These are phyloP conservation scores for Microcyclosporella mali DNA, from an alignment of 2,329 filamentous ascomycete genomes.

Conservation along the genomic window DNA sequence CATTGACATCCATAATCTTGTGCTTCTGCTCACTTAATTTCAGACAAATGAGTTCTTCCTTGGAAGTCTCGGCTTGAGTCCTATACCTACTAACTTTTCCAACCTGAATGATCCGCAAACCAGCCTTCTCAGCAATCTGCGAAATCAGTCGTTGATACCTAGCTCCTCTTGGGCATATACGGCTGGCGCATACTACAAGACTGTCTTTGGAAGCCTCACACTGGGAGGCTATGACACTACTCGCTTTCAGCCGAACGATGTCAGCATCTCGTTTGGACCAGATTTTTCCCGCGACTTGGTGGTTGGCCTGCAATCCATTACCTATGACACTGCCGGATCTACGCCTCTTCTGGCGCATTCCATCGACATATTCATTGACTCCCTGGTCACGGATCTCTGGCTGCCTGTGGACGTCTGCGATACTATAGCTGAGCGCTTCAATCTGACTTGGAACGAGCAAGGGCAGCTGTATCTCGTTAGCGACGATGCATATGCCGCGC, in stretches of 20 bases:
- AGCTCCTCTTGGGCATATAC: conserved; percentile 22
- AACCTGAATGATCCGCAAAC: conserved; percentile 13
- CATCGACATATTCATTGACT: conserved; percentile 33
- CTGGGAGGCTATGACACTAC: conserved; percentile 40
- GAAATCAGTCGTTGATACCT: conserved; percentile 4
- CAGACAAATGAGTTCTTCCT: conserved; percentile 28
- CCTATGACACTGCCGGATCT: conserved; percentile 21
- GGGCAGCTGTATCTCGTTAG: conserved; percentile 38
- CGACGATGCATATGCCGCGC: conserved; percentile 32
- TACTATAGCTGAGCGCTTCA: conserved; percentile 36
- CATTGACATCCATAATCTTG: no score
- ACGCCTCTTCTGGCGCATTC: conserved; percentile 13
- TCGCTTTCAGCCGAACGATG: conserved; percentile 29
- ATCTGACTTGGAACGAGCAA: conserved; percentile 33
- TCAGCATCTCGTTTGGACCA: conserved; percentile 22
- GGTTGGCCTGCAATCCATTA: conserved; percentile 21
- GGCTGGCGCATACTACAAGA: conserved; percentile 25
- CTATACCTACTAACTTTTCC: conserved; percentile 19
- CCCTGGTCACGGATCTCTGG: conserved; percentile 38
- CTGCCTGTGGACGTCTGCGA: conserved; percentile 36
- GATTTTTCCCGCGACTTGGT: conserved; percentile 23
- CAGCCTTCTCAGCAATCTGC: conserved; percentile 17
- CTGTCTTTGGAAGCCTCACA: conserved; percentile 29
- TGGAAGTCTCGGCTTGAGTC: conserved; percentile 29
- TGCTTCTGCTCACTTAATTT: no score